Evolutionary conservation across 176 grass and related monocot genomes (phyloP), one percentile per base, ranked within the genome.

Genomic region (Avena eriantha): DNA sequence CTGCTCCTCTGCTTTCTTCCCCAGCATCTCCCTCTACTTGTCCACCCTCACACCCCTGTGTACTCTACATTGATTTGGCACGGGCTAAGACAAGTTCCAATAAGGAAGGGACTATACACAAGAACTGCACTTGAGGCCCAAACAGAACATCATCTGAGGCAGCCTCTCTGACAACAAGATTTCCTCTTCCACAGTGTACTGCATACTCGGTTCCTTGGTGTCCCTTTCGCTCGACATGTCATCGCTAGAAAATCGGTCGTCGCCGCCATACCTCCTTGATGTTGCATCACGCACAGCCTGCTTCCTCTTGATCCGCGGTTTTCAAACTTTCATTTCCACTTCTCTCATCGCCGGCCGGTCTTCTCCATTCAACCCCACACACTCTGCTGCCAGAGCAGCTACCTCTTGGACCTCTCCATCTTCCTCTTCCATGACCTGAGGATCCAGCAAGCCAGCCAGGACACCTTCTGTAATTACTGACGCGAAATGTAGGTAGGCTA

Each of bases 401-500:
- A 88, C 84, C 7, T 77, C 57, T 15, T 71, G 34, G 12, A 86
- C 66, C 46, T 78, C 59, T 2, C 15, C 31, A n/a, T 10, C 29
- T 8, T n/a, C 78, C 13, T 76, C 85, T 22, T 75, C 10, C 29
- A 77, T 56, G 10, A 87, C 17, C 31, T 88, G 71, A 56, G 79
- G 86, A 69, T 88, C 86, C 10, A 88, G 31, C 56, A 82, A 69
- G n/a, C 41, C 69, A 14, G 10, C 8, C 0, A 87, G 2, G 2
- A 5, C 21, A 1, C 24, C 36, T 35, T 72, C 10, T 11, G 31
- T n/a, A 1, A 85, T 14, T 9, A 85, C 48, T 16, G 74, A 78
- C 2, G 10, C 39, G 36, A 76, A 87, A 63, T 94, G 89, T 4
- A 94, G 77, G 73, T 94, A 94, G 1, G 92, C 60, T 19, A 91